Conservation (phyloP, 148 eudicot genomes). For the Vaccinium corymbosum region DNA sequence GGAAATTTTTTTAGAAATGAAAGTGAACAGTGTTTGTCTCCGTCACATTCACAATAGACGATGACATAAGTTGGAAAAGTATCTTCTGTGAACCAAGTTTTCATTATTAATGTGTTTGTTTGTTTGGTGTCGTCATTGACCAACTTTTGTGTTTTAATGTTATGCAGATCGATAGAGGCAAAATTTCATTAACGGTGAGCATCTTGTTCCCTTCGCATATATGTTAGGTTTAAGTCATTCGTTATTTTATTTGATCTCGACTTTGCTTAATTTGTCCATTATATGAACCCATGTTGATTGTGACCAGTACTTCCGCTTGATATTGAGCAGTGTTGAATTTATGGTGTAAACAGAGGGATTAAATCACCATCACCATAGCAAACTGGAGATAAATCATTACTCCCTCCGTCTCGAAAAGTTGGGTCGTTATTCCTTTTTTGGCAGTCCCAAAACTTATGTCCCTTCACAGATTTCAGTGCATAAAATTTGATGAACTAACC, state of each 20-base stretch:
- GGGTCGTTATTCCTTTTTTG: too few species aligned
- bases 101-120: background rate
- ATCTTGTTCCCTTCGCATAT: background rate
- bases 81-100: background rate
- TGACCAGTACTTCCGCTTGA: background rate
- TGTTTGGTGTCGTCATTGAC: constrained; percentile 6
- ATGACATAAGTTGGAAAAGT: background rate
- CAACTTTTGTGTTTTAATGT: background rate
- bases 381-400: background rate
- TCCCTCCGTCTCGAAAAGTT: too few species aligned
- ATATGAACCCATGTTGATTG: background rate
- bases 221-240: background rate
- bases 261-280: background rate
- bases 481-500: too few species aligned
- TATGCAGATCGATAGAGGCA: constrained; percentile 16
- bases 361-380: background rate
- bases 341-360: background rate
- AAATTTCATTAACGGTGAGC: constrained; percentile 20
- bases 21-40: too few species aligned
- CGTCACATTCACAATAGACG: background rate
- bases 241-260: background rate
- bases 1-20: too few species aligned
- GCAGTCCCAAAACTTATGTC: too few species aligned
- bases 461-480: too few species aligned
- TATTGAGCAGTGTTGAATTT: too few species aligned